A percentile compares a stretch with the other conserved stretches of the same genome.
phyloP scores from a whole-genome alignment of 805 yeast species.

The Pichia californica region DNA sequence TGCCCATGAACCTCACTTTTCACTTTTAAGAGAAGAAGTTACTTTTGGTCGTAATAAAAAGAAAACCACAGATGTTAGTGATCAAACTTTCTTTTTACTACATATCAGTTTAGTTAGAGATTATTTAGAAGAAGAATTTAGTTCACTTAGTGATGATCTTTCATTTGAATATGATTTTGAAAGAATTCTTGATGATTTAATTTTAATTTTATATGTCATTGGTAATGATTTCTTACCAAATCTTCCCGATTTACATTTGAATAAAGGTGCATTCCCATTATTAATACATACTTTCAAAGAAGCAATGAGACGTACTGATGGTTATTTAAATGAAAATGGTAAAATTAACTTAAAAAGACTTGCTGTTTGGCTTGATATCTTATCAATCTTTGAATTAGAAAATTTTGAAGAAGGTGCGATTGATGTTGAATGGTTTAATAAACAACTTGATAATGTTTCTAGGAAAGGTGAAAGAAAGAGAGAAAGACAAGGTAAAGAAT shows the following conservation, averaged over 20 bases:
- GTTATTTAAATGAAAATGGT: constrained; percentile 81
- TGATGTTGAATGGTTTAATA: constrained; percentile 88
- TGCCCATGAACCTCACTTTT: constrained; percentile 93
- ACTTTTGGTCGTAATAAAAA: constrained; percentile 55
- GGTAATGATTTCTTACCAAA: constrained; percentile 98
- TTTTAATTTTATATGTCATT: constrained; percentile 84
- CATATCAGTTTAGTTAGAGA: constrained; percentile 88
- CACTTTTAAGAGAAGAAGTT: constrained; percentile 92
- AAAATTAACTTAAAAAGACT: constrained; percentile 69
- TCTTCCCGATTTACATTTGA: constrained; percentile 86
- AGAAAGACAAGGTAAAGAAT: constrained; percentile 55
- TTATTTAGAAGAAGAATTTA: constrained; percentile 81
- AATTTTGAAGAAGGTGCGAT: constrained; percentile 79
- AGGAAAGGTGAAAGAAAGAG: constrained; percentile 65
- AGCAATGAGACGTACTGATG: constrained; percentile 65
- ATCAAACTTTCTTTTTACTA: constrained; percentile 74
- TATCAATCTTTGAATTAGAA: constrained; percentile 76
- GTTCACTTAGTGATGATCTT: constrained; percentile 56
- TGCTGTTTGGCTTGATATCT: constrained; percentile 64
- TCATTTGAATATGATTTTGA: constrained; percentile 78
- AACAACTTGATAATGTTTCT: constrained; percentile 73
- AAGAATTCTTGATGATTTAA: constrained; percentile 84
- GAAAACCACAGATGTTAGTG: constrained; percentile 46
- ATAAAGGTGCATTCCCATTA: constrained; percentile 95
- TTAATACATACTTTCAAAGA: constrained; percentile 82